These are phyloP conservation scores for Westerdykella sp. DNA, from an alignment of 2,329 filamentous ascomycete species.

Conservation along the genomic window DNA sequence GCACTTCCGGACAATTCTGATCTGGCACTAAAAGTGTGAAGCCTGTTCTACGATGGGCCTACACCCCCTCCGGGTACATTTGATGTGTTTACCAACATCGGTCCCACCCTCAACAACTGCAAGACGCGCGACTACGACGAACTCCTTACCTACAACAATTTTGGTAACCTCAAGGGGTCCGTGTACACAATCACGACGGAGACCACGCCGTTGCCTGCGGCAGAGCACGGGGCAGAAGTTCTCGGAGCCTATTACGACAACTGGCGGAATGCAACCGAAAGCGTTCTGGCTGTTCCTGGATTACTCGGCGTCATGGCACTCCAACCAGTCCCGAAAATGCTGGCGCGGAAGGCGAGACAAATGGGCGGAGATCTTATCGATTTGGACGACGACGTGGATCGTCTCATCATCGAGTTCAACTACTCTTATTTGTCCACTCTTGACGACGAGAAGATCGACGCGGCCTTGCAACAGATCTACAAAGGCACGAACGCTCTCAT, in stretches of 20 bases:
- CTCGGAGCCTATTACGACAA: conserved; percentile 16
- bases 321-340: conserved; percentile 22
- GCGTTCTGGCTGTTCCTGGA: conserved; percentile 14
- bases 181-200: conserved; percentile 29
- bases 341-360: conserved; percentile 17
- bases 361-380: conserved; percentile 31
- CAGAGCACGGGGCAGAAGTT: conserved; percentile 14
- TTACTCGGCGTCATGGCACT: conserved; percentile 23
- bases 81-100: conserved; percentile 48
- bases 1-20: too few relatives aligned
- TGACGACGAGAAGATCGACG: conserved; percentile 35
- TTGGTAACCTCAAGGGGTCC: conserved; percentile 21
- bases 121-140: conserved; percentile 46
- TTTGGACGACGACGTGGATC: conserved; percentile 37
- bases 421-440: conserved; percentile 33
- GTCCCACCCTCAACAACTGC: conserved; percentile 39
- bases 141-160: conserved; percentile 43
- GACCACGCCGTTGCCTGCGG: conserved; percentile 17
- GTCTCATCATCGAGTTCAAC: conserved; percentile 41
- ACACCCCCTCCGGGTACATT: conserved; percentile 50
- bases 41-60: conserved; percentile 56
- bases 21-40: background rate
- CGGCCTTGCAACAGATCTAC: conserved; percentile 35
- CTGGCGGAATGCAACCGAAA: conserved; percentile 19
- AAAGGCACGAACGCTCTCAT: conserved; percentile 32